Conservation (phyloP, 176 grass and related monocot genomes). For the Oryza officinalis region DNA sequence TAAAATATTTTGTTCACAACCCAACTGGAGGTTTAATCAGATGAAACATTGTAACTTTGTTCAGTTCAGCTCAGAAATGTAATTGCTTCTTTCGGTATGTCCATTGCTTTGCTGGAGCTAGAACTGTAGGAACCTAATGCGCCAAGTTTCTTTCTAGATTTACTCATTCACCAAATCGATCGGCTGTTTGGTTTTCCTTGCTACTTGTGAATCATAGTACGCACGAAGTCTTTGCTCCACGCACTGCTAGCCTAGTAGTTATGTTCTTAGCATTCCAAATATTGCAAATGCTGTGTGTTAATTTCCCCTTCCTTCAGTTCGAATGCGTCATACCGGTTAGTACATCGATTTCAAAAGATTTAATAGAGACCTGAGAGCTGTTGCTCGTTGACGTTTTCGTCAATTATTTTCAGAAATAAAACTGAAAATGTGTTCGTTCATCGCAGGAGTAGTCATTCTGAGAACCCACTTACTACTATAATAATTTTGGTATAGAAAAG, state of each 20-base stretch:
- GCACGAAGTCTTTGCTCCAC: too few species aligned
- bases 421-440: background rate
- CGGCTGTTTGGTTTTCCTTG: background rate
- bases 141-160: background rate
- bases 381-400: background rate
- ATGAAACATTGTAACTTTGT: conserved; percentile 21
- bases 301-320: background rate
- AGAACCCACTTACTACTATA: background rate
- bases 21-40: conserved; percentile 32
- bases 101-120: background rate
- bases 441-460: background rate
- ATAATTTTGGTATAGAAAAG: background rate
- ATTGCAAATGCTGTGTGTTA: too few species aligned
- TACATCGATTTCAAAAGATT: background rate
- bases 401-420: background rate
- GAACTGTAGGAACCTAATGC: background rate
- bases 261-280: too few species aligned
- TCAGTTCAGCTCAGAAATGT: background rate
- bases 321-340: background rate
- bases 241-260: too few species aligned
- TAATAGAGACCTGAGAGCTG: background rate
- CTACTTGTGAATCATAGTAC: background rate
- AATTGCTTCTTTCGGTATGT: background rate
- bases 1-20: conserved; percentile 25
- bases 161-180: background rate